Evolutionary conservation across 148 eudicot genomes (phyloP), one percentile per base, ranked within the genome.

Genomic region (Heliosperma pusillum): DNA sequence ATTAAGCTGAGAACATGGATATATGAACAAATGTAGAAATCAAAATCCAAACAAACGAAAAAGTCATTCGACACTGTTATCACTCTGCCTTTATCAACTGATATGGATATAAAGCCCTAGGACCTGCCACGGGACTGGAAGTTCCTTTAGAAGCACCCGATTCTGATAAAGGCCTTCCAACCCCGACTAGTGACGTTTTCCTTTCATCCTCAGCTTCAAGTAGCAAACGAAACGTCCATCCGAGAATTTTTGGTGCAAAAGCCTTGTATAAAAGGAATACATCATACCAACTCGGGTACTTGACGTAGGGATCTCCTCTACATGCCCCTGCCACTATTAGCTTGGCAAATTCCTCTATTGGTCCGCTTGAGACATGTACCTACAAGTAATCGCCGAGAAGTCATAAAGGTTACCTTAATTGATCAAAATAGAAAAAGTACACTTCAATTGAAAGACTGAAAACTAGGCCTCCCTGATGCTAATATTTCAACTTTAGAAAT

Each of bases 221-320:
- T 19, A 94, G 81, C 71, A 94, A 62, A 21, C 86, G 84, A 22
- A 91, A 87, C 3, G 97, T 88, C 98, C 97, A 91, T 5, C 76
- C 77, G 0, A 94, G 80, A 66, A 94, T 85, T 65, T 87, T 89
- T 2, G 98, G 98, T 10, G 87, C 86, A 53, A 94, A 91, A 2
- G 85, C 91, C 72, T 89, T 79, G 74, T 87, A 94, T 0, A 94
- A 71, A 33, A 91, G 87, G 77, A 91, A 90, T 11, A 83, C 75
- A 30, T 91, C 90, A 27, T 90, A 89, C 98, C 98, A 91, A 76
- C 89, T 94, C 1, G 97, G 98, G 69, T 78, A 91, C 72, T 88
- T 91, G 53, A 94, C 96, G n/a, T 94, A 86, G 1, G 93, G 80
- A 56, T 87, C 86, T 30, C 97, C 96, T 21, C 90, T 78, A 73